Evolutionary conservation across 805 yeast species (phyloP).

Genomic region (Grigorovia humatica): DNA sequence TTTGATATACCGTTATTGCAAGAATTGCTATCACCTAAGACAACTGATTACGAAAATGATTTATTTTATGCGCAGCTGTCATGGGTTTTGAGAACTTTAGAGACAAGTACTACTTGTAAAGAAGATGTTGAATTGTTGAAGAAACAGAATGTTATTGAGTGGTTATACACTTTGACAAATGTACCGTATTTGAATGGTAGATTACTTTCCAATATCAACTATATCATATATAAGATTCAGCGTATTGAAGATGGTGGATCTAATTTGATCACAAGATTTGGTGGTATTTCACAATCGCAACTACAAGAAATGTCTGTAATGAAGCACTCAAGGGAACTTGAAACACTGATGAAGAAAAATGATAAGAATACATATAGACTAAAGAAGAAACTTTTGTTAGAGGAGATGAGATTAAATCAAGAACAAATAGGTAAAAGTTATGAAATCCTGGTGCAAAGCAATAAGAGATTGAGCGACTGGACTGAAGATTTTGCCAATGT

Average conservation of each 20-base stretch:
- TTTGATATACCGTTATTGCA: constrained; percentile 37
- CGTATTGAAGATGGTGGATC: constrained; percentile 49
- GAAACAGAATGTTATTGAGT: constrained; percentile 52
- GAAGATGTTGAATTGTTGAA: constrained; percentile 46
- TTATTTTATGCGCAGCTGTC: constrained; percentile 46
- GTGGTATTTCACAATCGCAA: constrained; percentile 28
- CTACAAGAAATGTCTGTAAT: constrained; percentile 23
- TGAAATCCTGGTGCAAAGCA: constrained; percentile 27
- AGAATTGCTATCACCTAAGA: constrained; percentile 22
- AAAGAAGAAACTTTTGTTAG: constrained; percentile 29
- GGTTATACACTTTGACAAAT: constrained; percentile 45
- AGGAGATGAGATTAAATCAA: constrained; percentile 36
- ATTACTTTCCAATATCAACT: constrained; percentile 32
- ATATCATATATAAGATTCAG: constrained; percentile 39
- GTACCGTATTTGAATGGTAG: constrained; percentile 39
- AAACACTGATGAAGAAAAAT: constrained; percentile 5
- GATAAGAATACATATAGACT: constrained; percentile 10
- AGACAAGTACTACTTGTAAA: constrained; percentile 35
- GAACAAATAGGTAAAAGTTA: constrained; percentile 19
- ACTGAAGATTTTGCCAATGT: constrained; percentile 26
- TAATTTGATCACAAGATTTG: constrained; percentile 49
- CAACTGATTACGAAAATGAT: constrained; percentile 20
- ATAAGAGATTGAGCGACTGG: constrained; percentile 58
- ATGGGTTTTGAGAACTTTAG: constrained; percentile 54
- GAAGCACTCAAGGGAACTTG: constrained; percentile 7